Percentiles rank a stretch among this genome's conserved stretches.
Conservation (phyloP, 1,139 yeast species). For the Kodamaea suecica region DNA sequence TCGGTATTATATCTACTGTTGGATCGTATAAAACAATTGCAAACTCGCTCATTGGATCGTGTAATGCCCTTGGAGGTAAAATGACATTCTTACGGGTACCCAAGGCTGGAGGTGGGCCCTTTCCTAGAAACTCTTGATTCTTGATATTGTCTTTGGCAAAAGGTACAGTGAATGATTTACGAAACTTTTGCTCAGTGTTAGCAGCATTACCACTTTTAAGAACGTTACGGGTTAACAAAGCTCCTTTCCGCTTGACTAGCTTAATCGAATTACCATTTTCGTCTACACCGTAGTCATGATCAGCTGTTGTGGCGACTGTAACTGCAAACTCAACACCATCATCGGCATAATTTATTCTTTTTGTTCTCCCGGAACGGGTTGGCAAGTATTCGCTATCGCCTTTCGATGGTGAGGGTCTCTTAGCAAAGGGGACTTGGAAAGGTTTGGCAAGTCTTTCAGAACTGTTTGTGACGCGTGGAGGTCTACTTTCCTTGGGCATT, state of each 20-base stretch:
- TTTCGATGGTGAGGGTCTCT: conserved; percentile 11
- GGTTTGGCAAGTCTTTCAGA: conserved; percentile 38
- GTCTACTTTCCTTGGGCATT: conserved; percentile 39
- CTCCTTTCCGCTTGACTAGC: conserved; percentile 38
- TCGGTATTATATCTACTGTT: conserved; percentile 69
- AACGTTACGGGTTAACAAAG: conserved; percentile 46
- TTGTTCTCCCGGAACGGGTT: conserved; percentile 19
- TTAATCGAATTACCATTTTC: conserved; percentile 25
- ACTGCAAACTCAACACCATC: conserved; percentile 17
- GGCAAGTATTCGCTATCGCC: too few species aligned
- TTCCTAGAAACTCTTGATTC: conserved; percentile 19
- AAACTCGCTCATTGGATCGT: conserved; percentile 90
- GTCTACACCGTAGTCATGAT: conserved; percentile 20
- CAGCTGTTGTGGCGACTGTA: conserved; percentile 9
- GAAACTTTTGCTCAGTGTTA: conserved; percentile 33
- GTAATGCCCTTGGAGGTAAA: conserved; percentile 82
- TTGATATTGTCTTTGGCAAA: conserved; percentile 35
- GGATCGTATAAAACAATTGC: conserved; percentile 97
- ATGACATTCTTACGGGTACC: conserved; percentile 73
- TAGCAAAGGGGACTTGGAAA: conserved; percentile 42
- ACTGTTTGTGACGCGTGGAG: conserved; percentile 38
- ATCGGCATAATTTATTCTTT: conserved; percentile 30
- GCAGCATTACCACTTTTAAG: conserved; percentile 29
- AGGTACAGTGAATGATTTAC: conserved; percentile 51
- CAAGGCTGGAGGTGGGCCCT: conserved; percentile 59